Base-by-base conservation (phyloP, 768 basidiomycete genomes). In the Exsudoporus frostii region DNA sequence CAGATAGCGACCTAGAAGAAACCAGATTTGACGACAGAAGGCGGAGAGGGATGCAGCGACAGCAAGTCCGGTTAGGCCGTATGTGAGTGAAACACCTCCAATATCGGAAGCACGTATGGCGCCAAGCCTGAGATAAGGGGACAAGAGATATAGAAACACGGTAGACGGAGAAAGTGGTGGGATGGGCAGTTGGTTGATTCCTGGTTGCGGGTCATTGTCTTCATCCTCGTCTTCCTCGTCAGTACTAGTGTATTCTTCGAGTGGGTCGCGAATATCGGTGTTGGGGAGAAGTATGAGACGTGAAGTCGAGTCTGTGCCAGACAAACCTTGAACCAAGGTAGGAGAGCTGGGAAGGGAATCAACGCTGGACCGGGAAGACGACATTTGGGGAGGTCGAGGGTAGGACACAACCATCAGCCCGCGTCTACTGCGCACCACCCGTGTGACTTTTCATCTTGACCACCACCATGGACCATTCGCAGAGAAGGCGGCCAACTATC, bases 1-100 rank as follows among this genome's bases (percentile, higher is more conserved):
- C 41, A 87, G 73, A 66, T 90, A 88, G 30, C 84, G 77, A 41
- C 84, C 81, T n/a, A 90, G 78, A 75, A 89, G 79, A 70, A 87
- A 89, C 83, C 85, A 87, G 45, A 90, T 71, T 58, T 88, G 86
- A 46, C 85, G 73, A 36, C 82, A 76, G 56, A 86, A 80, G 30
- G 77, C 78, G 7, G 87, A 78, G 14, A 86, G 69, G 33, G 76
- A 58, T n/a, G 83, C 83, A 52, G 83, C 83, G 27, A 76, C 59
- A 30, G 83, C 42, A 2, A 88, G 66, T 1, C 73, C 68, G 27
- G 80, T 70, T 27, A 88, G 70, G 4, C 77, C 74, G 27, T 76
- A 72, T 60, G 77, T 75, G 37, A 85, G 69, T 4, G 83, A 74
- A 43, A 76, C 62, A 34, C 69, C 68, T 7, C 75, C 71, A 9